Conservation (phyloP, 116 monocot genomes). For the Posidonia oceanica region DNA sequence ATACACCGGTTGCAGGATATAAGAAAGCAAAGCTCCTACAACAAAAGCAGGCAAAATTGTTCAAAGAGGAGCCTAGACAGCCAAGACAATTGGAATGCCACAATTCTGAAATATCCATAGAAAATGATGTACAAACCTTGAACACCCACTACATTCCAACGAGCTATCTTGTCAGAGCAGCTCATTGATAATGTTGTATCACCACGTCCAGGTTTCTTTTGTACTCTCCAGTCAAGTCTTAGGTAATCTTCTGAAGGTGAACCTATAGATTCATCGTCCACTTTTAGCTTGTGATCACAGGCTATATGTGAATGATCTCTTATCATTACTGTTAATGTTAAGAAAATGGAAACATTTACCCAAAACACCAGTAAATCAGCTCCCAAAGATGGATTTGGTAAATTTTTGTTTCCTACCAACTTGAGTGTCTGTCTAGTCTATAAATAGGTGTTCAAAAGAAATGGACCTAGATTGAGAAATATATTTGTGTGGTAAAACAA, state of each 20-base stretch:
- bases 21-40: constrained; percentile 79
- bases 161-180: constrained; percentile 85
- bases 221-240: constrained; percentile 26
- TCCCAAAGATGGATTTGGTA: too few relatives aligned
- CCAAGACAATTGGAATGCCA: too few relatives aligned
- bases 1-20: constrained; percentile 60
- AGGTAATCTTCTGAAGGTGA: constrained; percentile 6
- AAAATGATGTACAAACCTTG: constrained; percentile 51
- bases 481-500: too few relatives aligned
- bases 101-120: too few relatives aligned
- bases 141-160: constrained; percentile 83
- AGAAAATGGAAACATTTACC: too few relatives aligned
- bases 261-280: not conserved
- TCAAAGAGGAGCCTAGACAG: too few relatives aligned
- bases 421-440: too few relatives aligned
- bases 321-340: constrained; percentile 6
- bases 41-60: not conserved
- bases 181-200: constrained; percentile 89
- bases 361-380: too few relatives aligned
- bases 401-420: too few relatives aligned
- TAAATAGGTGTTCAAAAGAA: too few relatives aligned
- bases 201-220: constrained; percentile 89
- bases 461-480: too few relatives aligned
- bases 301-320: constrained; percentile 1
- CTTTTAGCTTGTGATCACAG: constrained; percentile 1